Conservation (phyloP, 2,329 filamentous ascomycete species). For the Alternaria tenuissima region DNA sequence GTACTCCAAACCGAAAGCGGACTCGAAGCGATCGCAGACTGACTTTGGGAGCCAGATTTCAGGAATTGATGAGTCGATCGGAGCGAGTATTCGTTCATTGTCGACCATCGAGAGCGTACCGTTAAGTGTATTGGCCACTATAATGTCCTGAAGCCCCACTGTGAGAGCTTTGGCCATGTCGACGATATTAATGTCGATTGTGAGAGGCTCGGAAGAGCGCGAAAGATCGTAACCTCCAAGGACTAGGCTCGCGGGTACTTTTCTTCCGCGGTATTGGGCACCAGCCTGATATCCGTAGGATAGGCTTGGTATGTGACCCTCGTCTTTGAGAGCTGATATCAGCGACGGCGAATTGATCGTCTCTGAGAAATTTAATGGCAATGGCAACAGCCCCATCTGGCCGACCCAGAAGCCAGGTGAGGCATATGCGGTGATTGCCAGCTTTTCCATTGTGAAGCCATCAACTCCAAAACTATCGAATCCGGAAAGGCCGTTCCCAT, state of each 20-base stretch:
- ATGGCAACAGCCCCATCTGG: background rate
- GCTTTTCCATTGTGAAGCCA: background rate
- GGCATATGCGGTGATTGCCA: slow-evolving; percentile 2
- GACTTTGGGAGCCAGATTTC: slow-evolving; percentile 4
- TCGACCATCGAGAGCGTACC: background rate
- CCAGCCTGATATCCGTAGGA: slow-evolving; percentile 5
- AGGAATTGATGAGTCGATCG: background rate
- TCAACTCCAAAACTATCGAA: background rate
- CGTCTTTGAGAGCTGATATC: background rate
- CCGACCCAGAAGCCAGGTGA: slow-evolving; percentile 2
- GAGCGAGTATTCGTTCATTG: background rate
- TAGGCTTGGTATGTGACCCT: slow-evolving; percentile 1
- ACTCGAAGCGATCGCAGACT: slow-evolving; percentile 5
- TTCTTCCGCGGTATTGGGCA: background rate
- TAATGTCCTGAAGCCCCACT: background rate
- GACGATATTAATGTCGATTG: background rate
- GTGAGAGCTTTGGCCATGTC: background rate
- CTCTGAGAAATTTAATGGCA: background rate
- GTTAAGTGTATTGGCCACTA: background rate
- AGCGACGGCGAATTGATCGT: background rate
- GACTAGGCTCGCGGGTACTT: background rate
- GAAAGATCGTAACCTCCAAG: slow-evolving; percentile 3
- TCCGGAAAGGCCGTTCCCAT: background rate
- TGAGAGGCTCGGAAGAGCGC: background rate
- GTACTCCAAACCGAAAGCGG: slow-evolving; percentile 1